Evolutionary conservation across 352 stramenopile species (phyloP).

Genomic region (Globisporangium sylvaticum): DNA sequence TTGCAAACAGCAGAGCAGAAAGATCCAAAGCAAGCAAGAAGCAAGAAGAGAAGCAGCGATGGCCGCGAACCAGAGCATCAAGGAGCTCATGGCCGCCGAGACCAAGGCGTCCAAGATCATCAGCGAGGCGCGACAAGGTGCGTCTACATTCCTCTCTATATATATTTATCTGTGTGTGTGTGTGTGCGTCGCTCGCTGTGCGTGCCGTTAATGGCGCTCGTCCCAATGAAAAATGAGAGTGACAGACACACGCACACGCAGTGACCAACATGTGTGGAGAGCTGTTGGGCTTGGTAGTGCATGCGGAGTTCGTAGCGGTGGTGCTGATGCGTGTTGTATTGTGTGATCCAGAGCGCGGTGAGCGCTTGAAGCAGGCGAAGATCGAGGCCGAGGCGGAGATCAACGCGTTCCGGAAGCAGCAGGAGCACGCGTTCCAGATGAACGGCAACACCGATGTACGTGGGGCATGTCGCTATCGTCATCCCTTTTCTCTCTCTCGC

Average conservation of each 20-base stretch:
- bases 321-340: not conserved
- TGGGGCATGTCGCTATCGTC: not conserved
- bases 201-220: not conserved
- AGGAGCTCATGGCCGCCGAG: constrained; percentile 88
- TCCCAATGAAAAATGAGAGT: not conserved
- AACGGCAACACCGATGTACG: constrained; percentile 78
- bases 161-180: not conserved
- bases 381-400: constrained; percentile 84
- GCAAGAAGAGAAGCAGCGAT: constrained; percentile 27
- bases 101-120: constrained; percentile 90
- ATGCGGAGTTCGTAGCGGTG: not conserved
- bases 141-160: not conserved
- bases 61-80: constrained; percentile 85
- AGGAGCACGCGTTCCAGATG: constrained; percentile 86
- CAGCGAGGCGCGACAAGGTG: constrained; percentile 80
- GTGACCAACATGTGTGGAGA: too few species aligned
- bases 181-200: not conserved
- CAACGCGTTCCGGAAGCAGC: constrained; percentile 79
- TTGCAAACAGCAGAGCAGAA: not conserved
- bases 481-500: not conserved
- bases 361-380: constrained; percentile 87
- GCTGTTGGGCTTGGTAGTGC: not conserved
- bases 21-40: constrained; percentile 10
- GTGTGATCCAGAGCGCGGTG: constrained; percentile 54
- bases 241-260: not conserved